These are phyloP conservation scores for Chlorella sorokiniana DNA, from an alignment of 139 green algal species.

Conservation along the genomic window DNA sequence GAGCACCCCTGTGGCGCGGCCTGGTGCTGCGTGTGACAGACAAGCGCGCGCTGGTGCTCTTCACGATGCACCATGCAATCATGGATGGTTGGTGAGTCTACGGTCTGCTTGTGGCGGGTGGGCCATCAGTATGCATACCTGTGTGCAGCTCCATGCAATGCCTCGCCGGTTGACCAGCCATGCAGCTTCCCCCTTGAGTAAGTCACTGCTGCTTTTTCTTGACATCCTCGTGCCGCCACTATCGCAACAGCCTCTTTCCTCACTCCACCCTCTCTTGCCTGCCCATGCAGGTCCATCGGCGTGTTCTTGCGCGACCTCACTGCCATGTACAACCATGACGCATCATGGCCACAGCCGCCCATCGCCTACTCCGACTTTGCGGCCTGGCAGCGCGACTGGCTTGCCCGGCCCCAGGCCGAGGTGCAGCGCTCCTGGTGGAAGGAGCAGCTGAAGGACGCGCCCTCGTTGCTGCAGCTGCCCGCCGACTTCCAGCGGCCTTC, in stretches of 20 bases:
- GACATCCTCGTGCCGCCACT: too few relatives aligned
- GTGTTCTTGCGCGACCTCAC: not conserved
- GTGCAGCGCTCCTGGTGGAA: constrained; percentile 6
- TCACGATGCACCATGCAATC: not conserved
- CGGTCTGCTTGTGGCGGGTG: too few relatives aligned
- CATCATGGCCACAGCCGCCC: not conserved
- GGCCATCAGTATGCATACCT: too few relatives aligned
- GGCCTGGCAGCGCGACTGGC: constrained; percentile 14
- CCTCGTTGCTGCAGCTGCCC: not conserved
- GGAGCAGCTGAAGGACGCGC: not conserved
- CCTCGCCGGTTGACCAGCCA: too few relatives aligned
- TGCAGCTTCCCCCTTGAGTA: too few relatives aligned
- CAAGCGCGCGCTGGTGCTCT: not conserved
- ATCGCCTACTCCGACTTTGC: constrained; percentile 21
- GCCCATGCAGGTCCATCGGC: not conserved
- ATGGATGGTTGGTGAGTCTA: not conserved
- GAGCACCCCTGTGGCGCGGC: not conserved
- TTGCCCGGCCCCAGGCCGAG: not conserved
- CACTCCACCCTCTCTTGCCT: not conserved
- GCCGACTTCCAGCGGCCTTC: constrained; percentile 18
- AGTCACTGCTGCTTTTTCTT: too few relatives aligned
- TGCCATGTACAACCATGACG: not conserved
- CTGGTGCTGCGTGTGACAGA: not conserved
- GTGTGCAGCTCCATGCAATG: too few relatives aligned
- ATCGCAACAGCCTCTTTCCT: not conserved